Evolutionary conservation across 2,329 filamentous ascomycete genomes (phyloP).

Genomic region (Fusarium nodosum): DNA sequence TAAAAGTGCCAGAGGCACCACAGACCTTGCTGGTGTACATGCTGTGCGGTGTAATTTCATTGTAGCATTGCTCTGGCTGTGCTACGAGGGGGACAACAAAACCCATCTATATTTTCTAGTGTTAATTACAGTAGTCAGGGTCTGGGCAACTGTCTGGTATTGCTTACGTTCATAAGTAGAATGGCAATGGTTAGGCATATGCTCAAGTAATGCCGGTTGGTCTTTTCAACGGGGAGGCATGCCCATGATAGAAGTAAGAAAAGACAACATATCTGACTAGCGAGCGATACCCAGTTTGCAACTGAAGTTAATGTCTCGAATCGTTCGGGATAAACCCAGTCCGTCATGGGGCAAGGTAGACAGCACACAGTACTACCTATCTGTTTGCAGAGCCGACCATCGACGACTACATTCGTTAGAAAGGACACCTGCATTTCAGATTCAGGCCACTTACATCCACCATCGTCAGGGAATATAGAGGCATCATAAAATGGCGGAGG

Average conservation of each 20-base stretch:
- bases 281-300: constrained; percentile 87
- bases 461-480: constrained; percentile 67
- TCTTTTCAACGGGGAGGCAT: constrained; percentile 86
- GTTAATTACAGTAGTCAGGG: constrained; percentile 36
- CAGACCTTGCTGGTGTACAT: constrained; percentile 88
- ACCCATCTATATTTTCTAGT: constrained; percentile 71
- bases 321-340: constrained; percentile 77
- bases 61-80: constrained; percentile 84
- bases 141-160: not conserved
- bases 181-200: constrained; percentile 85
- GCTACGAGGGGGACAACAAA: constrained; percentile 90
- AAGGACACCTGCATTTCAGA: not conserved
- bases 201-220: constrained; percentile 91
- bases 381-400: constrained; percentile 67
- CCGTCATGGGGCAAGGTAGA: constrained; percentile 87
- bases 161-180: constrained; percentile 82
- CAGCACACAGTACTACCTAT: constrained; percentile 76
- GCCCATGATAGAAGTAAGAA: constrained; percentile 86
- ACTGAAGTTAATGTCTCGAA: constrained; percentile 71
- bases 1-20: constrained; percentile 86
- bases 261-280: constrained; percentile 76
- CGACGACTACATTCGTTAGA: constrained; percentile 62
- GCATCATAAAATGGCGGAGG: constrained; percentile 78
- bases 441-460: constrained; percentile 71
- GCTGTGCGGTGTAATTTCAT: constrained; percentile 92